Base-by-base conservation (phyloP, 2,329 filamentous ascomycete species). In the Penicillium sp. region DNA sequence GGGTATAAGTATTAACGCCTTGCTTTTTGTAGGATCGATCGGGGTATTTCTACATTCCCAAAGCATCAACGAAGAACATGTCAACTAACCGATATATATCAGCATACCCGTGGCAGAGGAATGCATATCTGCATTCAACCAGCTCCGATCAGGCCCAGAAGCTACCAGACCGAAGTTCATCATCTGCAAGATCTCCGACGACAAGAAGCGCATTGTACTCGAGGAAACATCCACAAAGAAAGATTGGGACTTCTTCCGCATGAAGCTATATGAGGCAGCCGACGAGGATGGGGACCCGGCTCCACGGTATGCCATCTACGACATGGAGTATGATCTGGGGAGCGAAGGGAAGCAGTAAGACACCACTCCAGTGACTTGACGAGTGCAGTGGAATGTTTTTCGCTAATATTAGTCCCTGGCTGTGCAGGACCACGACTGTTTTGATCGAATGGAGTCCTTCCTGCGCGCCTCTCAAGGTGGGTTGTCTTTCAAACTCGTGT, bases 141-240 rank as follows among this genome's bases (percentile, higher is more conserved):
- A 68, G 8, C 67, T 78, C 3, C 62, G 69, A 4, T 56, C 52
- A 12, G 40, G 56, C 0, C 59, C 73, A 15, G 71, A 70, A 6
- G 74, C 82, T 59, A 64, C 66, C 6, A 67, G 72, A n/a, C 68
- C 83, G 2, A 80, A 83, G 58, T 67, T 81, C 6, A 76, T 84
- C 4, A 77, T 84, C 64, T 75, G 69, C 70, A 73, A 73, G 64
- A 68, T 75, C 56, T 72, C 71, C 31, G 73, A 75, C 59, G 68
- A 75, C 51, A 64, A 71, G 63, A 71, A 71, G 49, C 61, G 67
- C 45, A 69, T 75, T 38, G 64, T 74, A 40, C 69, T 75, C 29
- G 73, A 75, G 42, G 72, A 75, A 51, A 60, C 62, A 43, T 73
- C 72, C 41, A 60, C 59, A 23, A 72, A 74, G 43, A 37, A 59